Evolutionary conservation across 139 green algal genomes (phyloP), one percentile per base, ranked within the genome.

Genomic region (Coelastrella sp.): DNA sequence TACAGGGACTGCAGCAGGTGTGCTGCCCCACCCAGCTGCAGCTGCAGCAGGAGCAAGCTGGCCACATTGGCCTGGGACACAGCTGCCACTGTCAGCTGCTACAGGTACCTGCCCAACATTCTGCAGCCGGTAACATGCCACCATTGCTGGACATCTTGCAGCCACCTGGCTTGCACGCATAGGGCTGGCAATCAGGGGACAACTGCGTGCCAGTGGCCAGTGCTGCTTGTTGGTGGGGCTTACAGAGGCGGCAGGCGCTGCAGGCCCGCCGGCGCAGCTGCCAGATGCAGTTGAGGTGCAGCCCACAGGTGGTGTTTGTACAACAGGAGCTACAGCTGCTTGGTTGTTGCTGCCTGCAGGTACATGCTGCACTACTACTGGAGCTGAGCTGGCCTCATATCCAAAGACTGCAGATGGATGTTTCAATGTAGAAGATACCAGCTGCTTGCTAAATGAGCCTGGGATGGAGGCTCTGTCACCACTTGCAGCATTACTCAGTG

Each of bases 51-150:
- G 24, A 9, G 59, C 59, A 74, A 59, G 35, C 25, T 0, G 22
- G 22, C 8, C 6, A 14, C n/a, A 10, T 20, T 5, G 22, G 66
- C 5, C 80, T 35, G 56, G 63, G 9, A 17, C 15, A 70, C 12
- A 70, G 15, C 63, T 70, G n/a, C 22, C 24, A 15, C 58, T 10
- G 8, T 6, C 80, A 22, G 61, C 59, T 74, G 24, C 82, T 22
- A 63, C 61, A 60, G 82, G 14, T 49, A 20, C 7, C 61, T 35
- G 12, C 7, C 14, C 82, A 35, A 80, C 59, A 20, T 9, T 63
- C 80, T 86, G 84, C 84, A 88, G 84, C 49, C 20, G 59, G 61
- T 81, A 88, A 4, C 25, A 87, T 35, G 61, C 82, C 8, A 25
- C 66, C 14, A 87, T 25, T 35, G 82, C 82, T 49, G 81, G 20